Evolutionary conservation across 2,329 filamentous ascomycete genomes (phyloP), one percentile per base, ranked within the genome.

Genomic region (Trichoderma arundinaceum): DNA sequence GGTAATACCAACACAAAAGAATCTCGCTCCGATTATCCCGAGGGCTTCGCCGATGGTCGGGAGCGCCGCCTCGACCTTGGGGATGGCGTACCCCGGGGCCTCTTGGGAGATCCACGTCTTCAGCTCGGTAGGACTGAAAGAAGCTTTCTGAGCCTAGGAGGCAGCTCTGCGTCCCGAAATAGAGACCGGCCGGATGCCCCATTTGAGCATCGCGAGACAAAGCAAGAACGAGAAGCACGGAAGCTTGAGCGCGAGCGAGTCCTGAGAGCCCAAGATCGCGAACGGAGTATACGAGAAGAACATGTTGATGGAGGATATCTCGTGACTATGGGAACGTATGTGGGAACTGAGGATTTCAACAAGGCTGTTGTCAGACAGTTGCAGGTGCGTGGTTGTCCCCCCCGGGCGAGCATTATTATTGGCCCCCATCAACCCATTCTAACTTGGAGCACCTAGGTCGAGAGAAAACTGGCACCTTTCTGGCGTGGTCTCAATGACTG

Each of bases 401-500:
- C 35, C 44, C 39, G 15, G 7, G 5, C 9, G 12, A 17, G 15
- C 39, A 12, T 10, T 64, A 58, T 51, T 17, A 41, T 41, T 46
- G 22, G 17, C 38, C 22, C 22, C 22, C 22, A 28, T 28, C 22
- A 28, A 28, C 22, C 22, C 7, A 33, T 12, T 60, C 68, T 72
- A 59, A 75, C 69, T 39, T 46, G 39, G 44, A 38, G 12, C 39
- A 3, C 67, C 51, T 68, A 98, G 94, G 93, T 99, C 75, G 95
- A 99, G 78, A 87, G 95, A 71, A 89, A 91, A 68, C 80, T 99
- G 68, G 95, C 95, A 48, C 95, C 95, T 0, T 99, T 99, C 77
- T 99, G 94, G 93, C 90, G 90, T 74, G 95, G 95, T 5, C 82
- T 99, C 4, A 90, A 97, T 69, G 94, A 98, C 76, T 92, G 95